Base-by-base conservation (phyloP, 2,329 filamentous ascomycete species). In the Mollisiaceae sp. region DNA sequence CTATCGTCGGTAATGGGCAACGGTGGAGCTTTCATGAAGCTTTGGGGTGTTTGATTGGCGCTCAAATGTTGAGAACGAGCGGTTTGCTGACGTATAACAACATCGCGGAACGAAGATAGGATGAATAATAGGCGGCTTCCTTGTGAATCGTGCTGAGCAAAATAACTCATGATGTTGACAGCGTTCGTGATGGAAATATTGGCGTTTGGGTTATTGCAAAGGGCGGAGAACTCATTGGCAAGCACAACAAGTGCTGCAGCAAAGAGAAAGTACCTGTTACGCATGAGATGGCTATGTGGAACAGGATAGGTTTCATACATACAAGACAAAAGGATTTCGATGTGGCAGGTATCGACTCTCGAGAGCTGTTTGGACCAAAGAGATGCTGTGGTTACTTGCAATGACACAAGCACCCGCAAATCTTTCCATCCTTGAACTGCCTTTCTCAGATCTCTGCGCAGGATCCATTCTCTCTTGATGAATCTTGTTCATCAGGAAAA, bases 321-420 rank as follows among this genome's bases (percentile, higher is more conserved):
- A 87, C 85, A 86, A 80, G 60, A 86, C 77, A 65, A 87, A 86
- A 0, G 85, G 85, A 67, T 87, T 84, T 56, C 84, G 78, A 59
- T 79, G 80, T 1, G 84, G 80, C 24, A 87, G 75, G 60, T 82
- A 82, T 14, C 77, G 75, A 4, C 77, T 76, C 27, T 82, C 76
- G 12, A 80, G 75, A 1, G 82, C 83, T 18, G 73, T 75, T 50
- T 82, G 79, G 4, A 84, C 77, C 54, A 86, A 75, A 8, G 77
- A 73, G 56, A 88, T 80, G 11, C 81, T 84, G 65, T 82, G 80
- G 61, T 80, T 83, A 0, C 84, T 82, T 14, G 82, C 81, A 43
- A 80, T 74, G 4, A 87, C 79, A 63, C 85, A 87, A 12, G 81
- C 80, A 63, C 83, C 80, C 6, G 82, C 83, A 63, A 85, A 82